Evolutionary conservation across 2,329 filamentous ascomycete genomes (phyloP).

Genomic region (Cercospora berteroae): DNA sequence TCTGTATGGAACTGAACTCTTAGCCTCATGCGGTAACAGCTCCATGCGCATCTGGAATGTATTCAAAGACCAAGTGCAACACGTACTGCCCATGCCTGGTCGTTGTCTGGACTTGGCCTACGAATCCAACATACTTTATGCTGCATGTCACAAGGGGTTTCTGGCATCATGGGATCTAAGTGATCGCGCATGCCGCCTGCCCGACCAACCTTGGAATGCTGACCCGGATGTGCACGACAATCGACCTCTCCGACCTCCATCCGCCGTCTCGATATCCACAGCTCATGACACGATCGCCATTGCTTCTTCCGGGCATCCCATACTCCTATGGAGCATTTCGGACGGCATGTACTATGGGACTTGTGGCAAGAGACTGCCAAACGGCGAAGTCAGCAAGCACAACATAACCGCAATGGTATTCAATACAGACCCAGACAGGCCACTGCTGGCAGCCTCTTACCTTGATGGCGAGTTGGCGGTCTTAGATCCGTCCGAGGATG

Average conservation of each 20-base stretch:
- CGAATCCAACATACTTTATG: background rate
- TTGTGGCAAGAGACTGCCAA: background rate
- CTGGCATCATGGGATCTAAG: background rate
- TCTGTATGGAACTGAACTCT: background rate
- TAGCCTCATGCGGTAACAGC: background rate
- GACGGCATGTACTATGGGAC: background rate
- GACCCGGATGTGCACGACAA: background rate
- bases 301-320: background rate
- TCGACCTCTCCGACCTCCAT: background rate
- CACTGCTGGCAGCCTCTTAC: background rate
- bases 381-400: background rate
- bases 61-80: background rate
- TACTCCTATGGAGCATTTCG: background rate
- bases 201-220: background rate
- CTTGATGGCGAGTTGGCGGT: background rate
- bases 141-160: background rate
- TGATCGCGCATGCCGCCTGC: background rate
- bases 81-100: background rate
- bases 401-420: background rate
- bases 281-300: background rate
- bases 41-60: background rate
- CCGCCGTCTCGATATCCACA: background rate
- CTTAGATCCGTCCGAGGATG: background rate
- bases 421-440: background rate
- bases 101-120: background rate